Evolutionary conservation across 2,329 filamentous ascomycete genomes (phyloP).

Genomic region (Cadophora luteo-olivacea): DNA sequence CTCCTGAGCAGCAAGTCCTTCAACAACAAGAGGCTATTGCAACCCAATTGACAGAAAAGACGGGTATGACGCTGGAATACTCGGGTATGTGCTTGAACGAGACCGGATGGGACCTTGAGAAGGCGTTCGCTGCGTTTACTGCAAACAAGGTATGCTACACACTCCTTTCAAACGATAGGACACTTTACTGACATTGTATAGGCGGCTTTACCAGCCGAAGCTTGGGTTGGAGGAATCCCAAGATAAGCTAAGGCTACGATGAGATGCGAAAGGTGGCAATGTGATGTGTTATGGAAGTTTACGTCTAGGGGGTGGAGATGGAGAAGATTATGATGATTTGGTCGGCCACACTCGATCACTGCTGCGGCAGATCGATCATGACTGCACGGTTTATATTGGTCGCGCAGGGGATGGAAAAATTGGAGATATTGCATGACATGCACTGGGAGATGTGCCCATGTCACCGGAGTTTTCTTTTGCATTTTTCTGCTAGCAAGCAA

Average conservation of each 20-base stretch:
- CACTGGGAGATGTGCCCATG: conserved; percentile 15
- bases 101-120: conserved; percentile 80
- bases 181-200: conserved; percentile 36
- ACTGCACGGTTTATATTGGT: neutral
- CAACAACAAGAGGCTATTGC: conserved; percentile 70
- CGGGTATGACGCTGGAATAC: conserved; percentile 80
- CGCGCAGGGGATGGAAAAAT: neutral
- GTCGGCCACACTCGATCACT: neutral
- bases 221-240: conserved; percentile 18
- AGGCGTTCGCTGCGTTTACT: conserved; percentile 77
- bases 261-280: neutral
- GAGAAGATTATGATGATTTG: neutral
- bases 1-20: conserved; percentile 40
- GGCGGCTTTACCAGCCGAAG: conserved; percentile 49
- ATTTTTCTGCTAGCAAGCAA: conserved; percentile 2
- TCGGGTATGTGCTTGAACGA: conserved; percentile 82
- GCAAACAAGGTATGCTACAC: conserved; percentile 68
- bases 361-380: neutral
- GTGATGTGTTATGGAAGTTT: neutral
- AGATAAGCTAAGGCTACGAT: neutral
- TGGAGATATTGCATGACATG: conserved; percentile 18
- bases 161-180: conserved; percentile 1
- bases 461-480: conserved; percentile 1
- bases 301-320: neutral
- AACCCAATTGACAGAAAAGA: conserved; percentile 76